phyloP scores from a whole-genome alignment of 805 yeast genomes.

The Nakazawaea anatomiae region DNA sequence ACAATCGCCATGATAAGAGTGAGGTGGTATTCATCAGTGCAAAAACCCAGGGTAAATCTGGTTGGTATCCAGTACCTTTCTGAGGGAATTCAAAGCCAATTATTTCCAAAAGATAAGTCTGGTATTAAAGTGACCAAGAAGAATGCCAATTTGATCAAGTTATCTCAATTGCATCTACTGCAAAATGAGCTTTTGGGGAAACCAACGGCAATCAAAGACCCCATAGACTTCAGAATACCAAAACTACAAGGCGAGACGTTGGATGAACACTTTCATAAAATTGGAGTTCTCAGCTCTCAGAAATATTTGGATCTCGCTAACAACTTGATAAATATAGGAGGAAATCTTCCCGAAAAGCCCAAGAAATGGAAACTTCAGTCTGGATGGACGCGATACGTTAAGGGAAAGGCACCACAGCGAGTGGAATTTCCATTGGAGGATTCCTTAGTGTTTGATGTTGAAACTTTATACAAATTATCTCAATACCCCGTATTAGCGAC shows the following conservation, averaged over 20 bases:
- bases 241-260: slow-evolving; percentile 62
- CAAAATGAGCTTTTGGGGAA: slow-evolving; percentile 71
- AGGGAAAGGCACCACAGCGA: slow-evolving; percentile 41
- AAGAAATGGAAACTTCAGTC: slow-evolving; percentile 47
- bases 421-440: slow-evolving; percentile 72
- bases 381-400: slow-evolving; percentile 80
- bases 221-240: slow-evolving; percentile 62
- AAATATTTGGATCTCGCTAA: slow-evolving; percentile 54
- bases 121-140: slow-evolving; percentile 21
- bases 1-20: neutral
- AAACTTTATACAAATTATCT: slow-evolving; percentile 71
- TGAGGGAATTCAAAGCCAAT: slow-evolving; percentile 45
- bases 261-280: slow-evolving; percentile 78
- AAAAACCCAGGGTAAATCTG: slow-evolving; percentile 57
- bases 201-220: slow-evolving; percentile 54
- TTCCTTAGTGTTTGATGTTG: slow-evolving; percentile 82
- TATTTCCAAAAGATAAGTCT: slow-evolving; percentile 41
- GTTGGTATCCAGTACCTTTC: slow-evolving; percentile 81
- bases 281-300: slow-evolving; percentile 55
- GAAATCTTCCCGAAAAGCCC: slow-evolving; percentile 35
- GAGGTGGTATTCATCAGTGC: neutral
- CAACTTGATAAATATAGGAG: slow-evolving; percentile 32
- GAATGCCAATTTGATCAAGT: slow-evolving; percentile 32
- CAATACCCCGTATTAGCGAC: slow-evolving; percentile 76
- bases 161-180: slow-evolving; percentile 56